Conservation (phyloP, 164 flowering plant genomes). For the Magnolia sinica region DNA sequence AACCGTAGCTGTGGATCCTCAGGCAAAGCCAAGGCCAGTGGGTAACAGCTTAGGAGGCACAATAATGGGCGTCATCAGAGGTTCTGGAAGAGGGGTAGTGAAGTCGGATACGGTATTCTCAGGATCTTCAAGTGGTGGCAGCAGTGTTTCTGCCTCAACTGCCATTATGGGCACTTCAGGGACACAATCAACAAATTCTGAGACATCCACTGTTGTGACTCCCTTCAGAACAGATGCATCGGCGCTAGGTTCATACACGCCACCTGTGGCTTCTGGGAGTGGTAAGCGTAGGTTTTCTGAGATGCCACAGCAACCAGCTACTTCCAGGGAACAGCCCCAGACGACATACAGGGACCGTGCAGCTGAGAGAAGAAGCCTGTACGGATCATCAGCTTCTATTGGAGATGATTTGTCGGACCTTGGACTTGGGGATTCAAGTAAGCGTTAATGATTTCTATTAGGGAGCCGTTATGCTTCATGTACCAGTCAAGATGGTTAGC, state of each 20-base stretch:
- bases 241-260: conserved; percentile 74
- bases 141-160: conserved; percentile 20
- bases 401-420: conserved; percentile 48
- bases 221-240: conserved; percentile 87
- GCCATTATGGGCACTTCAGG: conserved; percentile 17
- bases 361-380: conserved; percentile 92
- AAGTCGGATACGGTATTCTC: conserved; percentile 59
- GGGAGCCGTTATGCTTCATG: neutral
- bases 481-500: neutral
- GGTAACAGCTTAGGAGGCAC: conserved; percentile 70
- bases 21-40: conserved; percentile 48
- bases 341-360: conserved; percentile 89
- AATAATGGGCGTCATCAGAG: conserved; percentile 84
- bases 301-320: conserved; percentile 51
- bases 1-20: conserved; percentile 38
- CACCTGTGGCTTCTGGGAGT: conserved; percentile 54
- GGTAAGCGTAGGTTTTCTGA: conserved; percentile 95
- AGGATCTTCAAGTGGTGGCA: conserved; percentile 30
- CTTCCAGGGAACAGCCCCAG: conserved; percentile 56
- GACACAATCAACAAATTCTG: conserved; percentile 35
- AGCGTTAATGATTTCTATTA: conserved; percentile 34
- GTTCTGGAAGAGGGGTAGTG: conserved; percentile 71
- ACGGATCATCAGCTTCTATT: conserved; percentile 60
- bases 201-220: conserved; percentile 28
- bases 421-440: conserved; percentile 72